These are phyloP conservation scores for Rubroshorea leprosula DNA, from an alignment of 345 rosid species.

Conservation along the genomic window DNA sequence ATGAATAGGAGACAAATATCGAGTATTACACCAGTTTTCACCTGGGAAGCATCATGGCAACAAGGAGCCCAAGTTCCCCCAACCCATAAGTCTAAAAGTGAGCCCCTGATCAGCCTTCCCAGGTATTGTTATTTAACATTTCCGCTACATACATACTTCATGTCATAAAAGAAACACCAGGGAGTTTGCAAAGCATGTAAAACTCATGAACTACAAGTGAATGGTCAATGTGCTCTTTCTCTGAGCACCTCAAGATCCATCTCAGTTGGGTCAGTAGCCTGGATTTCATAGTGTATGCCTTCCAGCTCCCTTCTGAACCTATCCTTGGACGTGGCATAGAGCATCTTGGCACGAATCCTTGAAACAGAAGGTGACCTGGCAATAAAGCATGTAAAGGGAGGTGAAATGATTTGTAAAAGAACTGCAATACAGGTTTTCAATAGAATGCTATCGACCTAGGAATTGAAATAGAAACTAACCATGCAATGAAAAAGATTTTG, in stretches of 20 bases:
- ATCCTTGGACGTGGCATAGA: constrained; percentile 65
- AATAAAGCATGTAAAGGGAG: neutral
- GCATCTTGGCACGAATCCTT: constrained; percentile 69
- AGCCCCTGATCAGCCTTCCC: constrained; percentile 45
- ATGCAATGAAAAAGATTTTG: constrained; percentile 77
- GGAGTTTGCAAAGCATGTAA: neutral
- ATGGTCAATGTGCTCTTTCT: constrained; percentile 49
- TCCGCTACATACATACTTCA: constrained; percentile 8
- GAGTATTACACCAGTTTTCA: constrained; percentile 19
- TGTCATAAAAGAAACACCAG: constrained; percentile 3
- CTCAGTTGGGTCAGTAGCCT: constrained; percentile 80
- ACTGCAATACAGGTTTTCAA: constrained; percentile 2
- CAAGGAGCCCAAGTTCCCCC: constrained; percentile 20
- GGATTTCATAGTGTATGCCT: constrained; percentile 75
- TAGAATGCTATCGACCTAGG: neutral
- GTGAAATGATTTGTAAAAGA: neutral
- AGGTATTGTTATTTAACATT: constrained; percentile 25
- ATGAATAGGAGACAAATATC: too few species aligned
- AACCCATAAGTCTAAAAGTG: constrained; percentile 5
- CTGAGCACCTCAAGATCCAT: constrained; percentile 64
- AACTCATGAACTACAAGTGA: neutral
- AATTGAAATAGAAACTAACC: constrained; percentile 32
- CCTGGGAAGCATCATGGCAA: constrained; percentile 48
- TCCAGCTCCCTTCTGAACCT: constrained; percentile 68
- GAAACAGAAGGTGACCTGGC: constrained; percentile 75